Evolutionary conservation across 805 yeast genomes (phyloP).

Genomic region (Candida maris): DNA sequence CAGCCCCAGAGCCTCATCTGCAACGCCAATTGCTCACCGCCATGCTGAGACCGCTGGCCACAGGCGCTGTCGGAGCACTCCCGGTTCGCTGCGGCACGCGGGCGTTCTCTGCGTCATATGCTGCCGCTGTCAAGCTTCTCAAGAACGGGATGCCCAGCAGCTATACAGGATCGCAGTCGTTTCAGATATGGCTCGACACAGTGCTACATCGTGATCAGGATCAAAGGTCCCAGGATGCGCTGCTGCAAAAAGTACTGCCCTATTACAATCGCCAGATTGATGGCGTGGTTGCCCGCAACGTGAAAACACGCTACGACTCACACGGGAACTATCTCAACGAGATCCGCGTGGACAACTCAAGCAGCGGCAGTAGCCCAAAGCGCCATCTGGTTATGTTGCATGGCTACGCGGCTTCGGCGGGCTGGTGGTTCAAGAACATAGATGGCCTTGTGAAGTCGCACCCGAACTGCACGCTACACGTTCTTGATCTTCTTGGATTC

Average conservation of each 20-base stretch:
- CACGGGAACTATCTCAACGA: constrained; percentile 24
- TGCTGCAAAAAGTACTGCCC: constrained; percentile 22
- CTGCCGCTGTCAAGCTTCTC: constrained; percentile 3
- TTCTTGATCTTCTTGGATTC: constrained; percentile 50
- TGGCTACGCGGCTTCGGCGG: constrained; percentile 55
- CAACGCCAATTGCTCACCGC: too few species aligned
- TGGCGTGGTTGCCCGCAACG: constrained; percentile 16
- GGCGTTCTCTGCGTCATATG: constrained; percentile 3
- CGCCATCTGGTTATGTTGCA: constrained; percentile 49
- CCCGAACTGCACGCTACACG: constrained; percentile 30
- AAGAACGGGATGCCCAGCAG: constrained; percentile 16
- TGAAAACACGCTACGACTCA: constrained; percentile 6
- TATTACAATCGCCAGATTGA: constrained; percentile 19
- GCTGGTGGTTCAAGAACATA: constrained; percentile 54
- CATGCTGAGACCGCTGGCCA: too few species aligned
- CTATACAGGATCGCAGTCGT: constrained; percentile 18
- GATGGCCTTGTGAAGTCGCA: constrained; percentile 36
- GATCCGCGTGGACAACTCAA: constrained; percentile 21
- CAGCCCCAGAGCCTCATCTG: too few species aligned
- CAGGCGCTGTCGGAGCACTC: too few species aligned
- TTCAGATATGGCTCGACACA: constrained; percentile 23
- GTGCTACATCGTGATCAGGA: constrained; percentile 17
- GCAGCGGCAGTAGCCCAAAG: neutral
- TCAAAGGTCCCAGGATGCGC: constrained; percentile 22
- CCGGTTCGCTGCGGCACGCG: too few species aligned